phyloP scores from a whole-genome alignment of 176 grass and related monocot genomes.

The Lolium rigidum region DNA sequence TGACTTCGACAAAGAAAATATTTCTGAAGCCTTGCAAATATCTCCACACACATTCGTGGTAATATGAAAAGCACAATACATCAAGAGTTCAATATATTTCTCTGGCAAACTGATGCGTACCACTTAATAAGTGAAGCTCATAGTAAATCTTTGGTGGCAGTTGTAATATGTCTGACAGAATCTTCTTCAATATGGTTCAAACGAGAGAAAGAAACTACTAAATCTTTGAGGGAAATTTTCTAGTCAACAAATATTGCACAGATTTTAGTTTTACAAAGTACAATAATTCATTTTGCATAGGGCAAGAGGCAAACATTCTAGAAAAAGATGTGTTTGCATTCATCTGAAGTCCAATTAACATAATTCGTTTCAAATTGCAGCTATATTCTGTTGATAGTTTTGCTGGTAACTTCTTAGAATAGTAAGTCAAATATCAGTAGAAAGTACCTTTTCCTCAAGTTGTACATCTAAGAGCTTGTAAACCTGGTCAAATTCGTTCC shows the following conservation, averaged over 20 bases:
- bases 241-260: background rate
- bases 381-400: background rate
- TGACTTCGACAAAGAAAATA: background rate
- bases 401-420: slow-evolving; percentile 22
- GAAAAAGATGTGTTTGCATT: background rate
- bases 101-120: background rate
- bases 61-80: background rate
- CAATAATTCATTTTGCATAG: background rate
- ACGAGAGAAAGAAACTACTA: background rate
- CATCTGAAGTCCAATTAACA: slow-evolving; percentile 17
- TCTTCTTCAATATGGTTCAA: slow-evolving; percentile 3
- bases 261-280: slow-evolving; percentile 28
- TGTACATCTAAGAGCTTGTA: slow-evolving; percentile 75
- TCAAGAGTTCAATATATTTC: background rate
- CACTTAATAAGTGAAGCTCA: background rate
- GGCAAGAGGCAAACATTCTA: slow-evolving; percentile 10
- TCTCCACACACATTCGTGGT: slow-evolving; percentile 17
- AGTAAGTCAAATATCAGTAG: background rate
- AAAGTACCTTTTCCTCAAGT: slow-evolving; percentile 87
- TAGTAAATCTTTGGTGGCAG: background rate
- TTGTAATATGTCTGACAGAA: background rate
- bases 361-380: background rate
- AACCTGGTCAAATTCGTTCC: slow-evolving; percentile 79
- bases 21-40: background rate
- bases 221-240: background rate